These are phyloP conservation scores for Ilex aquifolium DNA, from an alignment of 257 asterid genomes.

Conservation along the genomic window DNA sequence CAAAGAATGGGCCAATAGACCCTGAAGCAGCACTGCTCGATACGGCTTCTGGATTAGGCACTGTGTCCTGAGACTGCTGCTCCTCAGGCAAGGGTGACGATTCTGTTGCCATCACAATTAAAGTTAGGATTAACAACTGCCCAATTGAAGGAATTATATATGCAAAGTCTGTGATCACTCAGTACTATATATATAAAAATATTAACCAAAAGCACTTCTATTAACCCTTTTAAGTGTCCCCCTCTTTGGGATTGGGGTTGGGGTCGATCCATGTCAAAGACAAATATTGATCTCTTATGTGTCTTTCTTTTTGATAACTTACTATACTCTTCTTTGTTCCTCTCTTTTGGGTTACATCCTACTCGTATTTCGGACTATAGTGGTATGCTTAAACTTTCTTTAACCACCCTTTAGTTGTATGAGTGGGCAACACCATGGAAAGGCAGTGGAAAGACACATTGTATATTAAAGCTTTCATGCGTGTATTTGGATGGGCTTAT, in stretches of 20 bases:
- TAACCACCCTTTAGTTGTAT: background rate
- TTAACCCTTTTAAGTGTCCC: background rate
- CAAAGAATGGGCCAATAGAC: conserved; percentile 34
- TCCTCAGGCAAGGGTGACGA: conserved; percentile 22
- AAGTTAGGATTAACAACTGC: background rate
- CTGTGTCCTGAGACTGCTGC: conserved; percentile 12
- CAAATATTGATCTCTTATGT: too few relatives aligned
- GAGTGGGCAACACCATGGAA: conserved; percentile 24
- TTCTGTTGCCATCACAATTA: conserved; percentile 19
- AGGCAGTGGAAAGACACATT: conserved; percentile 2
- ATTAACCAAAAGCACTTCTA: background rate
- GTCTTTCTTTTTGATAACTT: too few relatives aligned
- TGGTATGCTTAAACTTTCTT: too few relatives aligned
- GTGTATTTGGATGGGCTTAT: conserved; percentile 1
- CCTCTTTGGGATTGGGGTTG: too few relatives aligned
- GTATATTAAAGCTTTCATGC: background rate
- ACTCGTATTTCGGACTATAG: too few relatives aligned
- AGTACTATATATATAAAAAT: too few relatives aligned
- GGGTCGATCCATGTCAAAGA: too few relatives aligned
- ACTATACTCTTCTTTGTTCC: too few relatives aligned
- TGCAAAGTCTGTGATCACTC: too few relatives aligned
- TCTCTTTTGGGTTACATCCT: too few relatives aligned
- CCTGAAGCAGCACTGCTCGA: conserved; percentile 20
- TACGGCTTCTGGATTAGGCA: conserved; percentile 12
- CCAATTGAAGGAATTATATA: too few relatives aligned